These are phyloP conservation scores for Trichoderma citrinoviride DNA, from an alignment of 2,329 filamentous ascomycete genomes.

Conservation along the genomic window DNA sequence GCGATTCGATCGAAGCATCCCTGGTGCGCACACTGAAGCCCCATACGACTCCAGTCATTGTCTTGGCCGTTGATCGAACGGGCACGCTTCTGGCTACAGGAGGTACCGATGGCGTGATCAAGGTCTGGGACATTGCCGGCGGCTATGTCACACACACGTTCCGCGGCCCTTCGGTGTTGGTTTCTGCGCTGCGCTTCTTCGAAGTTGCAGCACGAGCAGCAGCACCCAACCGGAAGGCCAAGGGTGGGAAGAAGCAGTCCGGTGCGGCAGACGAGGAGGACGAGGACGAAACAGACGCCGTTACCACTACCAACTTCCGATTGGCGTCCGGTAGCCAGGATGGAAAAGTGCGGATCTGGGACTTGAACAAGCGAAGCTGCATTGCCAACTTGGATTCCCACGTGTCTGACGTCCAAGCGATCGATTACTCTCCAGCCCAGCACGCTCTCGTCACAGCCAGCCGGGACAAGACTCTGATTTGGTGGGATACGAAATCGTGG, in stretches of 20 bases:
- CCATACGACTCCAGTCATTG: conserved; percentile 84
- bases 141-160: conserved; percentile 95
- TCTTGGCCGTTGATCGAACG: conserved; percentile 79
- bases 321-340: conserved; percentile 92
- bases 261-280: conserved; percentile 36
- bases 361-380: conserved; percentile 78
- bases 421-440: conserved; percentile 76
- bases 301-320: conserved; percentile 59
- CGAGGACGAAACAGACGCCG: conserved; percentile 43
- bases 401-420: conserved; percentile 85
- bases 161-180: conserved; percentile 84
- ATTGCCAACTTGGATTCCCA: conserved; percentile 83
- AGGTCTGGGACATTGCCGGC: conserved; percentile 91
- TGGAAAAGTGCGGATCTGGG: conserved; percentile 88
- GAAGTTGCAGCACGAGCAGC: conserved; percentile 58
- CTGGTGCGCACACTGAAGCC: conserved; percentile 82
- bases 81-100: conserved; percentile 90
- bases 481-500: conserved; percentile 89
- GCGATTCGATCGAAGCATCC: conserved; percentile 59
- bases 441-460: conserved; percentile 78
- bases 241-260: conserved; percentile 36
- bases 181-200: conserved; percentile 91
- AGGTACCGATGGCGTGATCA: conserved; percentile 87
- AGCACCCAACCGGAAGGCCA: conserved; percentile 30
- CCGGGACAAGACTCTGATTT: conserved; percentile 88